Percentiles rank a stretch among this genome's conserved stretches.
Conservation (phyloP, 2,329 filamentous ascomycete genomes). For the Shiraia sp. region DNA sequence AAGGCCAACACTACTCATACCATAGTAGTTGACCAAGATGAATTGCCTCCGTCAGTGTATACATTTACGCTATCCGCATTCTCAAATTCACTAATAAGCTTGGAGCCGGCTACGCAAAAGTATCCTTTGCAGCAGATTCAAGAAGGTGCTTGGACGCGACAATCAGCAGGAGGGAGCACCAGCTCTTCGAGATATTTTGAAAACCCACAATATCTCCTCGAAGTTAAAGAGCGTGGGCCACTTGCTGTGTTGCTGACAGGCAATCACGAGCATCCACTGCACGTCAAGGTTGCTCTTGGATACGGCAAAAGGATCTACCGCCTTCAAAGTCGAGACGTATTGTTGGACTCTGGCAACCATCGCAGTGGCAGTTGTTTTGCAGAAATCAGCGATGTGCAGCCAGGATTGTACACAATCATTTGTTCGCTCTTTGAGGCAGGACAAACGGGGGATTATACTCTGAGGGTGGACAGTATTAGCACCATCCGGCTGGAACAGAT, state of each 20-base stretch:
- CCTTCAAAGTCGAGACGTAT: slow-evolving; percentile 75
- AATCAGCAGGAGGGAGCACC: slow-evolving; percentile 83
- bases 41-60: slow-evolving; percentile 72
- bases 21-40: slow-evolving; percentile 76
- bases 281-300: slow-evolving; percentile 83
- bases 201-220: slow-evolving; percentile 84
- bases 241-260: slow-evolving; percentile 77
- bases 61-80: slow-evolving; percentile 88
- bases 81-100: slow-evolving; percentile 64
- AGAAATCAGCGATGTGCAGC: slow-evolving; percentile 62
- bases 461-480: slow-evolving; percentile 71
- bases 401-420: slow-evolving; percentile 82
- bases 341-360: slow-evolving; percentile 87
- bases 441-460: slow-evolving; percentile 72
- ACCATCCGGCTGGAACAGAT: slow-evolving; percentile 64
- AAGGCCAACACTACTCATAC: slow-evolving; percentile 58
- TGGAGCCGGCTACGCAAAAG: slow-evolving; percentile 65
- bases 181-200: slow-evolving; percentile 74
- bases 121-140: slow-evolving; percentile 64
- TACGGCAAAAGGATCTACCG: slow-evolving; percentile 70
- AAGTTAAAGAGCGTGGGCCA: slow-evolving; percentile 60
- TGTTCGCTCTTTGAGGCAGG: slow-evolving; percentile 88
- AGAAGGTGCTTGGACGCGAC: slow-evolving; percentile 71
- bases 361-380: slow-evolving; percentile 76
- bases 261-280: slow-evolving; percentile 70